phyloP scores from a whole-genome alignment of 208 protist species.

The Trypanosoma lewisi region DNA sequence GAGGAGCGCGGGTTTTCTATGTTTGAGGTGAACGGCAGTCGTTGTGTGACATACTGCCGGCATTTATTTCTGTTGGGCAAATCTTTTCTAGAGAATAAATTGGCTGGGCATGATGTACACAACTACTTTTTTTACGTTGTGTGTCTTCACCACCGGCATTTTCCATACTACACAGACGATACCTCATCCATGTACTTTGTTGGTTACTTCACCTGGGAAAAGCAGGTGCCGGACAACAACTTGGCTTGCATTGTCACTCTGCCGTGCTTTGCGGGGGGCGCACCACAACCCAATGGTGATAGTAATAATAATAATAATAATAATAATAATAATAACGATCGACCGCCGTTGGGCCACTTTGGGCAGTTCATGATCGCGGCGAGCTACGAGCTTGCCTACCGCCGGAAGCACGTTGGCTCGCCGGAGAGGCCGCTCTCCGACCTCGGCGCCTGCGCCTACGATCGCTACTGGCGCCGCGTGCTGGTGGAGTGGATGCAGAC shows the following conservation, averaged over 20 bases:
- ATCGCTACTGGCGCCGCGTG: slow-evolving; percentile 85
- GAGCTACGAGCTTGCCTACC: slow-evolving; percentile 97
- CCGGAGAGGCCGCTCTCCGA: slow-evolving; percentile 99
- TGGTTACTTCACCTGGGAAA: slow-evolving; percentile 99
- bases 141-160: slow-evolving; percentile 75
- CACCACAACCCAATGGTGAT: background rate
- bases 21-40: slow-evolving; percentile 83
- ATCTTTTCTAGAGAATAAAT: slow-evolving; percentile 90
- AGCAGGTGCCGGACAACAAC: slow-evolving; percentile 95
- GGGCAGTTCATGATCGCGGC: slow-evolving; percentile 98
- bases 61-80: slow-evolving; percentile 86
- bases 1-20: slow-evolving; percentile 63
- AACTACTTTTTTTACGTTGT: slow-evolving; percentile 89
- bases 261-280: slow-evolving; percentile 85
- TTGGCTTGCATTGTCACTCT: slow-evolving; percentile 99
- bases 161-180: slow-evolving; percentile 68
- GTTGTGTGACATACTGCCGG: slow-evolving; percentile 75
- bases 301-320: background rate
- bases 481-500: slow-evolving; percentile 64
- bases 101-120: slow-evolving; percentile 84
- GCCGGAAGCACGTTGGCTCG: slow-evolving; percentile 92
- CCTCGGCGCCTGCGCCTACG: slow-evolving; percentile 93
- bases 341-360: slow-evolving; percentile 56
- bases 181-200: slow-evolving; percentile 86
- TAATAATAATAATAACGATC: slow-evolving; percentile 1